Conservation (phyloP, 2,329 filamentous ascomycete genomes). For the Fusarium sp. region DNA sequence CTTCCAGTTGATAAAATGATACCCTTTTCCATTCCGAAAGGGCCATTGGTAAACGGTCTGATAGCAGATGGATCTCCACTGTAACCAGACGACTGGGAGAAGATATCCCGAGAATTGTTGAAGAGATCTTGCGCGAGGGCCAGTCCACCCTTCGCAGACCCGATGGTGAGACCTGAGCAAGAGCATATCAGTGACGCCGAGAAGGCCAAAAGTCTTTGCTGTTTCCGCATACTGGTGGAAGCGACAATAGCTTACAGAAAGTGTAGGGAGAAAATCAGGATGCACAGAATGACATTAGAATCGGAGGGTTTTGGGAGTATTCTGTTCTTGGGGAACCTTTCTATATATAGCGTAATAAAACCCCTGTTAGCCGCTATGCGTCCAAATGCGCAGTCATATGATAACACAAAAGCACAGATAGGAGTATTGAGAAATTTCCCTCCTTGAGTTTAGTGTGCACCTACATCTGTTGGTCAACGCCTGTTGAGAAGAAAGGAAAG, state of each 20-base stretch:
- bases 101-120: background rate
- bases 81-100: background rate
- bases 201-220: background rate
- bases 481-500: too few relatives aligned
- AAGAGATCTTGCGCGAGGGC: background rate
- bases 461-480: too few relatives aligned
- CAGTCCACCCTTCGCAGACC: background rate
- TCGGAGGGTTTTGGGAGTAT: background rate
- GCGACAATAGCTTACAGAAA: background rate
- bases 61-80: background rate
- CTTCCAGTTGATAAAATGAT: background rate
- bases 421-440: too few relatives aligned
- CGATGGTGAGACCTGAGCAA: background rate
- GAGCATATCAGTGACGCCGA: background rate
- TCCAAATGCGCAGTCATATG: too few relatives aligned
- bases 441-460: too few relatives aligned
- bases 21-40: background rate
- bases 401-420: too few relatives aligned
- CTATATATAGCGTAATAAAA: too few relatives aligned
- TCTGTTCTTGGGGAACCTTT: rapidly evolving
- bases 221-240: background rate
- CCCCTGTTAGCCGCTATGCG: too few relatives aligned
- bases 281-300: rapidly evolving
- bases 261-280: rapidly evolving
- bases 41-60: background rate